Conservation (phyloP, 2,329 filamentous ascomycete species). For the Xylaria sp. region DNA sequence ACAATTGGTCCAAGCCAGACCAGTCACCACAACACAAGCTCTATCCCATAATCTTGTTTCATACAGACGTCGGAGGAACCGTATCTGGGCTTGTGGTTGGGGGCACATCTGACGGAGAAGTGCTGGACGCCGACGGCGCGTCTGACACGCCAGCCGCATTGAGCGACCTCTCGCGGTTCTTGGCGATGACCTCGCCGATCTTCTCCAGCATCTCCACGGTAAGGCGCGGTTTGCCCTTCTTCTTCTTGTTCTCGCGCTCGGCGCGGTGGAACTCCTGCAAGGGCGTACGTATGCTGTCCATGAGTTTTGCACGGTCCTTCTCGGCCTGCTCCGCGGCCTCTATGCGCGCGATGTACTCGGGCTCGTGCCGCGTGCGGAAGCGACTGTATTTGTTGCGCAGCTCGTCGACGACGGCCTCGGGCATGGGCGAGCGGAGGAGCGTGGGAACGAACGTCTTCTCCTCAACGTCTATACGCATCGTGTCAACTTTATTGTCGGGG, state of each 20-base stretch:
- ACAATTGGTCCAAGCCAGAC: conserved; percentile 21
- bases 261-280: conserved; percentile 68
- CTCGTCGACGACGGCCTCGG: conserved; percentile 81
- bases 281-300: conserved; percentile 60
- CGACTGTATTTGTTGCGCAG: conserved; percentile 83
- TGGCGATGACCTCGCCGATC: conserved; percentile 70
- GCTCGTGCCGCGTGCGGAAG: conserved; percentile 83
- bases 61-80: conserved; percentile 38
- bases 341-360: conserved; percentile 75
- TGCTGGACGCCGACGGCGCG: conserved; percentile 41
- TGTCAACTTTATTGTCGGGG: conserved; percentile 73
- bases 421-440: conserved; percentile 81
- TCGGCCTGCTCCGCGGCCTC: conserved; percentile 64
- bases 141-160: conserved; percentile 49
- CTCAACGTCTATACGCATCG: conserved; percentile 79
- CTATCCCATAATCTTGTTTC: conserved; percentile 5
- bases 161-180: conserved; percentile 59
- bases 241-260: conserved; percentile 62
- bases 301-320: conserved; percentile 55
- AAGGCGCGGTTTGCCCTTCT: conserved; percentile 65
- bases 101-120: conserved; percentile 9
- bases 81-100: conserved; percentile 19
- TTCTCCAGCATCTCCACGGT: conserved; percentile 68
- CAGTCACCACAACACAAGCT: conserved; percentile 1
- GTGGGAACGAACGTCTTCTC: conserved; percentile 80